Evolutionary conservation across 805 yeast genomes (phyloP).

Genomic region (Debaryomyces maramus): DNA sequence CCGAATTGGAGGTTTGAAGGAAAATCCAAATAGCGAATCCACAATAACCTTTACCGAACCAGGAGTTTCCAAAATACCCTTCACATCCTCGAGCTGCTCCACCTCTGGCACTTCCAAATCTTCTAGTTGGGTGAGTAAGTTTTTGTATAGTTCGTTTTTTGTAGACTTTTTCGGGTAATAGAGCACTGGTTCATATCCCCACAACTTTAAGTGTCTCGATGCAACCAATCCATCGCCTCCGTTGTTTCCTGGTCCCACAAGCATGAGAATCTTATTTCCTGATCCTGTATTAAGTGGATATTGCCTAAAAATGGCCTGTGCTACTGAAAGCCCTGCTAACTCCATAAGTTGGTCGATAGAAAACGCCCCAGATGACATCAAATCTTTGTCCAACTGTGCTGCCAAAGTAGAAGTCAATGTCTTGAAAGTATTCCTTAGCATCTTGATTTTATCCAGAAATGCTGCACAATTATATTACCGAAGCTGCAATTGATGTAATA

Average conservation of each 20-base stretch:
- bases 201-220: slow-evolving; percentile 80
- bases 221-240: slow-evolving; percentile 98
- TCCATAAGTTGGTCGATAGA: slow-evolving; percentile 92
- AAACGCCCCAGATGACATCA: slow-evolving; percentile 83
- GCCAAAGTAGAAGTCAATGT: slow-evolving; percentile 54
- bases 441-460: too few relatives aligned
- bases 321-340: slow-evolving; percentile 92
- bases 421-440: slow-evolving; percentile 13
- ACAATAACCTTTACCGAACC: slow-evolving; percentile 43
- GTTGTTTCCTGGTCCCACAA: slow-evolving; percentile 96
- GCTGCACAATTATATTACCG: too few relatives aligned
- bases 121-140: slow-evolving; percentile 64
- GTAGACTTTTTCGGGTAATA: slow-evolving; percentile 73
- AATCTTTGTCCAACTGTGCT: slow-evolving; percentile 74
- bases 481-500: too few relatives aligned
- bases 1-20: slow-evolving; percentile 86
- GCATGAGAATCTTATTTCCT: slow-evolving; percentile 52
- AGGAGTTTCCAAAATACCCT: slow-evolving; percentile 10
- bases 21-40: slow-evolving; percentile 91
- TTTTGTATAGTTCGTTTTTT: slow-evolving; percentile 55
- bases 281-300: slow-evolving; percentile 52
- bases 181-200: slow-evolving; percentile 67
- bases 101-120: slow-evolving; percentile 63
- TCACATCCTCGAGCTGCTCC: slow-evolving; percentile 35
- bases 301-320: slow-evolving; percentile 72